Conservation (phyloP, 768 basidiomycete species). For the Candolleomyces efflorescens region DNA sequence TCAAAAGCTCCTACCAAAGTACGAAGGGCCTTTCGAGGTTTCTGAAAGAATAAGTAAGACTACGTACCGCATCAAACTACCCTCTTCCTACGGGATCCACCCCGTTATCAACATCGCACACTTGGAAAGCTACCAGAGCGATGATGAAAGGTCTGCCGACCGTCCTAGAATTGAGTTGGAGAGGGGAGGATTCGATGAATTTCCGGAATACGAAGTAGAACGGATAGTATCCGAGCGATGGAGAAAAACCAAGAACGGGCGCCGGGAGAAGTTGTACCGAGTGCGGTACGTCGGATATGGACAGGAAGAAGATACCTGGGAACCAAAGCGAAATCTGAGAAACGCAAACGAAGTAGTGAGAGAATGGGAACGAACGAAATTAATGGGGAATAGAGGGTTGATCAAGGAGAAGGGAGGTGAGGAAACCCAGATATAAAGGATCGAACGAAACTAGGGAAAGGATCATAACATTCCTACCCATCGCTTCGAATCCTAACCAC, state of each 20-base stretch:
- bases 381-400: background rate
- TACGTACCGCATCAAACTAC: background rate
- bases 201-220: constrained; percentile 19
- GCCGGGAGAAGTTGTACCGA: background rate
- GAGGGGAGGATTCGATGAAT: background rate
- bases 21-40: background rate
- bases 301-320: background rate
- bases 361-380: background rate
- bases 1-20: background rate
- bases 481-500: too few species aligned
- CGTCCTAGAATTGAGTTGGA: too few species aligned
- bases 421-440: too few species aligned
- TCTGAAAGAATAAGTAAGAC: background rate
- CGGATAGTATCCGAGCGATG: constrained; percentile 10
- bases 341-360: background rate
- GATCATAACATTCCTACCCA: too few species aligned
- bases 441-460: too few species aligned
- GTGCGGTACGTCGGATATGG: background rate
- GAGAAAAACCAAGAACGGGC: background rate
- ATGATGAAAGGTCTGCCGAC: too few species aligned
- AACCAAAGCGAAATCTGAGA: background rate
- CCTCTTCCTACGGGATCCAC: background rate
- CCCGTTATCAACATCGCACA: background rate
- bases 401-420: too few species aligned
- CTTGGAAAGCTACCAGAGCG: background rate